A percentile compares a stretch with the other conserved stretches of the same genome.
phyloP scores from a whole-genome alignment of 305 asterid genomes.

The Galium porrigens region DNA sequence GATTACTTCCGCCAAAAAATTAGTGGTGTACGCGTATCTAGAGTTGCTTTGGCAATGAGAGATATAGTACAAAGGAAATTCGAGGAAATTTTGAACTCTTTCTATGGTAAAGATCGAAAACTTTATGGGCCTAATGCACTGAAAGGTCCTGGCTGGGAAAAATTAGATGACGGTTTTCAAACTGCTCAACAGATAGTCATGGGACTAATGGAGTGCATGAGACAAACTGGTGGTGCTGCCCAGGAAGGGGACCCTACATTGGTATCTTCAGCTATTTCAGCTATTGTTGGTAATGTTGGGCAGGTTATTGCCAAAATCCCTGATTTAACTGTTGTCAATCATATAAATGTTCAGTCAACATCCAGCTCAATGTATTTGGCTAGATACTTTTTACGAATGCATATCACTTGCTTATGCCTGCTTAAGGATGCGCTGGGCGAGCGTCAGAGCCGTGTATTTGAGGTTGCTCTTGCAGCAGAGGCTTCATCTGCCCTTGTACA shows the following conservation, averaged over 20 bases:
- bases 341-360: slow-evolving; percentile 32
- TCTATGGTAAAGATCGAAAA: slow-evolving; percentile 62
- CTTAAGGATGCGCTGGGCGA: slow-evolving; percentile 96
- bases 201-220: slow-evolving; percentile 93
- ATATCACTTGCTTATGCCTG: slow-evolving; percentile 60
- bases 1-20: slow-evolving; percentile 88
- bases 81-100: slow-evolving; percentile 58
- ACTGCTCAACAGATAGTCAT: slow-evolving; percentile 69
- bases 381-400: slow-evolving; percentile 60
- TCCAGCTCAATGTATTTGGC: slow-evolving; percentile 50
- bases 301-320: slow-evolving; percentile 64
- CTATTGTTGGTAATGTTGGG: slow-evolving; percentile 65
- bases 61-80: slow-evolving; percentile 69
- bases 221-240: slow-evolving; percentile 99
- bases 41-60: slow-evolving; percentile 83
- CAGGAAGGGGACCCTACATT: slow-evolving; percentile 97
- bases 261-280: slow-evolving; percentile 88
- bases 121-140: slow-evolving; percentile 38
- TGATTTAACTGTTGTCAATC: slow-evolving; percentile 47
- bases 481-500: slow-evolving; percentile 67
- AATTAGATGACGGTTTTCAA: slow-evolving; percentile 55
- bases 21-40: slow-evolving; percentile 55
- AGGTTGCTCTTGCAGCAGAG: slow-evolving; percentile 91
- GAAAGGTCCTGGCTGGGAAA: slow-evolving; percentile 45
- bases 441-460: slow-evolving; percentile 94